Percentiles rank a stretch among this genome's conserved stretches.
Conservation (phyloP, 2,329 filamentous ascomycete species). For the Dothidotthia symphoricarpi region DNA sequence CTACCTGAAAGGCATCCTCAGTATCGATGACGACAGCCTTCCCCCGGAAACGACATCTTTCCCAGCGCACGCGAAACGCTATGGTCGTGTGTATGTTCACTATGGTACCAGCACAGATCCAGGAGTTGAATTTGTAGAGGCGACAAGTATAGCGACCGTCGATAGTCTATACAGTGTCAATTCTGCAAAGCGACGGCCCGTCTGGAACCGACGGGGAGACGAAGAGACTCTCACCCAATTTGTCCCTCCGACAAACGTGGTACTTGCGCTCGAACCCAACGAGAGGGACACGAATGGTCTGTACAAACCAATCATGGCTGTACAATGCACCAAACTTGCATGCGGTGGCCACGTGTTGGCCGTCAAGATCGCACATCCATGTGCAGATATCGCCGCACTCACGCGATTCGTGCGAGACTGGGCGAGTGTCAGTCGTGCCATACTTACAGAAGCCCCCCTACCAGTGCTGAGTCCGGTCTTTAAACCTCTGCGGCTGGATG, state of each 20-base stretch:
- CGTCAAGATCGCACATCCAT: conserved; percentile 8
- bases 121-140: conserved; percentile 4
- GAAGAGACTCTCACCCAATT: conserved; percentile 1
- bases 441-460: not conserved
- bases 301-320: conserved; percentile 8
- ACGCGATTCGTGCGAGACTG: conserved; percentile 7
- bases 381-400: conserved; percentile 9
- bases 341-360: conserved; percentile 6
- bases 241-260: conserved; percentile 1
- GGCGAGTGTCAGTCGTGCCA: conserved; percentile 5
- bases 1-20: conserved; percentile 2
- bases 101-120: conserved; percentile 3
- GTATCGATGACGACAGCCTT: not conserved
- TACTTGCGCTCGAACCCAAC: conserved; percentile 3
- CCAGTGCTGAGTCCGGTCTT: no score
- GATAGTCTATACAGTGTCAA: not conserved
- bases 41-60: conserved; percentile 2
- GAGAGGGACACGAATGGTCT: conserved; percentile 3
- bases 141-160: no score
- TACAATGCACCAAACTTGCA: conserved; percentile 7
- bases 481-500: conserved; percentile 1
- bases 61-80: conserved; percentile 6
- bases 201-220: conserved; percentile 3
- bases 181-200: not conserved
- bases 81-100: conserved; percentile 7